Base-by-base conservation (phyloP, 2,329 filamentous ascomycete species). In the Acephala macrosclerotiorum region DNA sequence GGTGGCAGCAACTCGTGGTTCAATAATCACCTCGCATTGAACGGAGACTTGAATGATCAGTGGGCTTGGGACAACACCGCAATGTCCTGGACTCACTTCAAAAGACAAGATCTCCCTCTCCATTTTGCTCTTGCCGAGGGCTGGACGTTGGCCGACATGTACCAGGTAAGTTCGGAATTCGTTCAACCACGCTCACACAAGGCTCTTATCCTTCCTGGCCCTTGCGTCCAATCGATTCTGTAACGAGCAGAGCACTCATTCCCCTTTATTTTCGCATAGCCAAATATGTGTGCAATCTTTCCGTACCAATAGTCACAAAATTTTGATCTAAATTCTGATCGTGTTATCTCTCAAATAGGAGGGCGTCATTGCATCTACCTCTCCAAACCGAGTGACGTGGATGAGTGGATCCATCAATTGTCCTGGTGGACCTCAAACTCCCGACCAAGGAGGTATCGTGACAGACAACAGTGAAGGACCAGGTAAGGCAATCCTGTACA, bases 81-180 rank as follows among this genome's bases (percentile, higher is more conserved):
- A 0, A 85, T 79, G 77, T 84, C 80, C 64, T 84, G 83, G 78
- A 83, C 80, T 0, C 83, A 85, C 71, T 80, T 81, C 66, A 82
- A 81, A 64, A 75, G 82, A 20, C 71, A 78, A 2, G 85, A 87
- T 64, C 76, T 87, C n/a, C 84, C 84, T 0, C 79, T 84, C 20
- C 84, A 87, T n/a, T 87, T 83, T 72, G 80, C 81, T 3, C 79
- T 87, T 69, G 84, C 84, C 0, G 85, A 87, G 61, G 82, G 78
- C 11, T 87, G 82, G 80, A 83, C 84, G 0, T 71, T 85, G 18
- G 83, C 79, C 1, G 85, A 87, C 70, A 87, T 87, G 84, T 87
- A 87, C 66, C 84, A 82, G 70, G 79, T 79, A 53, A 57, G 40
- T 65, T 35, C 16, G 12, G 79, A 83, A 74, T 74, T 75, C 6